phyloP scores from a whole-genome alignment of 164 flowering plant genomes.

The Vitis labrusca region DNA sequence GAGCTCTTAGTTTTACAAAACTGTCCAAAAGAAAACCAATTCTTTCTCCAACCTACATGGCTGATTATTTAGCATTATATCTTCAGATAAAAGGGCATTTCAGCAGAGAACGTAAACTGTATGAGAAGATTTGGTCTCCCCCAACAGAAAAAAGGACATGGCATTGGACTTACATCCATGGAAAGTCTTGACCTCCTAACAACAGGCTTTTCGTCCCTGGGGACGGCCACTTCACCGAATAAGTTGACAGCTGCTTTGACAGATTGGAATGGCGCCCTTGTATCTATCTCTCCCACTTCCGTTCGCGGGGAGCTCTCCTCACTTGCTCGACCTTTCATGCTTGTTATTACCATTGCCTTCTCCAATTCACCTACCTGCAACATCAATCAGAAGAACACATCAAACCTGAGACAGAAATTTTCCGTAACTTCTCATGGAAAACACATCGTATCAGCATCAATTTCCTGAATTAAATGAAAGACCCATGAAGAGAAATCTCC shows the following conservation, averaged over 20 bases:
- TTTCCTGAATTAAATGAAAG: too few relatives aligned
- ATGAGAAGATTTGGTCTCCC: too few relatives aligned
- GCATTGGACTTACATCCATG: conserved; percentile 30
- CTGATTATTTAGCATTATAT: too few relatives aligned
- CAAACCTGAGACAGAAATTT: neutral
- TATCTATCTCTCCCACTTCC: conserved; percentile 64
- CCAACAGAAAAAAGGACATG: neutral
- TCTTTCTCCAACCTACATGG: too few relatives aligned
- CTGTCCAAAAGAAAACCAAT: too few relatives aligned
- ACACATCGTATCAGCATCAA: too few relatives aligned
- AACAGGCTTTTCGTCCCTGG: conserved; percentile 17
- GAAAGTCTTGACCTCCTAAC: conserved; percentile 24
- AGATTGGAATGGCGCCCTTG: conserved; percentile 61
- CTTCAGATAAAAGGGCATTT: too few relatives aligned
- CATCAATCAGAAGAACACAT: neutral
- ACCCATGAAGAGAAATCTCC: too few relatives aligned
- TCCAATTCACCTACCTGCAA: too few relatives aligned
- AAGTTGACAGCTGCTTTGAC: conserved; percentile 63
- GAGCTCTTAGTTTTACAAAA: too few relatives aligned
- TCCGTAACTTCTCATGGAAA: too few relatives aligned
- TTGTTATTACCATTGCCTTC: conserved; percentile 7
- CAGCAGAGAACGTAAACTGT: neutral
- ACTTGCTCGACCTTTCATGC: conserved; percentile 9
- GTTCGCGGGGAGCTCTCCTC: conserved; percentile 23
- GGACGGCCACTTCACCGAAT: conserved; percentile 37